These are phyloP conservation scores for Omphalotus olearius DNA, from an alignment of 1,284 basidiomycete genomes.

Conservation along the genomic window DNA sequence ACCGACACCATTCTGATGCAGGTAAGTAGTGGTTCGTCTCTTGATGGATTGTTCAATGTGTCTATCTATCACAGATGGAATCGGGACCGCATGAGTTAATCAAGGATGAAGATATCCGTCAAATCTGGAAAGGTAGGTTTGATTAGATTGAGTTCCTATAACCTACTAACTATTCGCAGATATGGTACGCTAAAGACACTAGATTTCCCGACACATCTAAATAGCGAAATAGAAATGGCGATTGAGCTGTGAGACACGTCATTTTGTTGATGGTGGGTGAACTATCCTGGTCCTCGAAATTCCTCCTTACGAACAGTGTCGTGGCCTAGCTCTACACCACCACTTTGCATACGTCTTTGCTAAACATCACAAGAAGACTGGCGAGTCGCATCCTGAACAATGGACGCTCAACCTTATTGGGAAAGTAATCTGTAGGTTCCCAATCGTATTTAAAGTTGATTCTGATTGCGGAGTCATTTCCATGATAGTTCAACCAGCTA, in stretches of 20 bases:
- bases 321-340: conserved; percentile 23
- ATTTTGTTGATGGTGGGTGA: conserved; percentile 24
- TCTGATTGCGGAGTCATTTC: too few relatives aligned
- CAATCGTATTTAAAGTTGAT: neutral
- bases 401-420: conserved; percentile 29
- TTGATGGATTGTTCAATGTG: neutral
- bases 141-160: neutral
- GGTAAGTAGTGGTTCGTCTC: conserved; percentile 12
- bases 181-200: conserved; percentile 20
- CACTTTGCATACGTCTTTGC: conserved; percentile 22
- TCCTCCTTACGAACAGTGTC: neutral
- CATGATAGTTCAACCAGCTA: conserved; percentile 24
- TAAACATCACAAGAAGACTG: conserved; percentile 14
- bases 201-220: conserved; percentile 23
- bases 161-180: conserved; percentile 6
- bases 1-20: conserved; percentile 22
- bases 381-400: conserved; percentile 21
- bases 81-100: conserved; percentile 28
- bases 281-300: neutral
- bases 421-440: conserved; percentile 27
- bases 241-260: conserved; percentile 24
- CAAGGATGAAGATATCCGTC: conserved; percentile 25
- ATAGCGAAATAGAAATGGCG: conserved; percentile 22
- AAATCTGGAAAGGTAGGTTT: conserved; percentile 26
- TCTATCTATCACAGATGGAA: conserved; percentile 20